A percentile compares a stretch with the other conserved stretches of the same genome.
These are phyloP conservation scores for Knoxdaviesia capensis DNA, from an alignment of 2,329 filamentous ascomycete genomes.

Conservation along the genomic window DNA sequence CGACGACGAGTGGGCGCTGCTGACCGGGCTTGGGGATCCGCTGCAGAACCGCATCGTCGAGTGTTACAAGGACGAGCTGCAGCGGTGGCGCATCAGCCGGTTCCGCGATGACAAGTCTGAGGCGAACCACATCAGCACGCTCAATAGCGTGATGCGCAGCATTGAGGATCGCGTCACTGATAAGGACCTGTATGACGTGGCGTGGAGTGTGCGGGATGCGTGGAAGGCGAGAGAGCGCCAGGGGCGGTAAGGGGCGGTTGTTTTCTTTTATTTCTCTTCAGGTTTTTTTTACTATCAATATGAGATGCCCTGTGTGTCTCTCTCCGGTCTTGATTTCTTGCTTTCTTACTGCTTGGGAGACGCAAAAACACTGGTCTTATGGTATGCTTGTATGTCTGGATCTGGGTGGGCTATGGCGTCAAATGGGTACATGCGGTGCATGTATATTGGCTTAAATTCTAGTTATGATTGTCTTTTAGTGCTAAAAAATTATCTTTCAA, in stretches of 20 bases:
- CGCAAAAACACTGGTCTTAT: no score
- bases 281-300: constrained; percentile 1
- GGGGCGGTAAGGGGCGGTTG: constrained; percentile 1
- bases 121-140: constrained; percentile 72
- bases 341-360: no score
- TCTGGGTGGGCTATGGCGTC: no score
- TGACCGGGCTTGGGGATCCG: constrained; percentile 55
- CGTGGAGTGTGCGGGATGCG: constrained; percentile 50
- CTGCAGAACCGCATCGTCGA: constrained; percentile 82
- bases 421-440: no score
- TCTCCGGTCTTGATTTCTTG: no score
- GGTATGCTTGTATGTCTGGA: no score
- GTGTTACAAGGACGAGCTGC: constrained; percentile 58
- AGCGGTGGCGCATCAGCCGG: constrained; percentile 68
- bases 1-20: constrained; percentile 59
- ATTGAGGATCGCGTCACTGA: constrained; percentile 74
- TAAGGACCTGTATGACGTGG: constrained; percentile 53
- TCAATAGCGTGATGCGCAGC: constrained; percentile 72
- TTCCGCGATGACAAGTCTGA: constrained; percentile 87
- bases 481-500: no score
- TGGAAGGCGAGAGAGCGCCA: constrained; percentile 46
- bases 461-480: no score
- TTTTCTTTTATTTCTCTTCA: not conserved
- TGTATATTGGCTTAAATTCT: no score
- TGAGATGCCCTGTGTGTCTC: not conserved